phyloP scores from a whole-genome alignment of 1,284 basidiomycete genomes.

The Ustilago sp. region DNA sequence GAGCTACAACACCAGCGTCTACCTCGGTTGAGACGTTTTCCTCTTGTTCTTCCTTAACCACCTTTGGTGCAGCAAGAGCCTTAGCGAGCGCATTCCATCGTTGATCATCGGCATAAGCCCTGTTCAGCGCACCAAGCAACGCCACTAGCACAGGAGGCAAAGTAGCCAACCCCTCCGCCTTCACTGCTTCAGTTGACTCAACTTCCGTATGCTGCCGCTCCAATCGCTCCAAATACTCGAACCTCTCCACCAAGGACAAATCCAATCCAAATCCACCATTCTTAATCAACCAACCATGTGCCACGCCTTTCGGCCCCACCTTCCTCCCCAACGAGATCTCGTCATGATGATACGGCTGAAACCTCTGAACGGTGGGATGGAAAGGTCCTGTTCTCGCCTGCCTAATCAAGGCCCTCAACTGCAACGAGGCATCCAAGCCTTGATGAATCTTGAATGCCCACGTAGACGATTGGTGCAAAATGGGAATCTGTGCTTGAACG shows the following conservation, averaged over 20 bases:
- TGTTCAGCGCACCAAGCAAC: constrained; percentile 76
- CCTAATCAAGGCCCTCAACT: constrained; percentile 52
- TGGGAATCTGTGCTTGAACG: constrained; percentile 28
- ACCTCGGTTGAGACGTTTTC: constrained; percentile 9
- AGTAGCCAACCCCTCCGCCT: constrained; percentile 43
- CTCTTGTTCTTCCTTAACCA: not conserved
- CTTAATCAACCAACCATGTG: constrained; percentile 45
- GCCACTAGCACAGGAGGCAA: constrained; percentile 81
- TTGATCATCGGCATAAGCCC: constrained; percentile 76
- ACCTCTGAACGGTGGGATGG: constrained; percentile 59
- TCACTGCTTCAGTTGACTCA: not conserved
- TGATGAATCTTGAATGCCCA: constrained; percentile 37
- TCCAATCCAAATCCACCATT: constrained; percentile 66
- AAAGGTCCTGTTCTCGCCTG: constrained; percentile 62
- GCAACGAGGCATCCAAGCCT: constrained; percentile 34
- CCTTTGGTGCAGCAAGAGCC: constrained; percentile 6
- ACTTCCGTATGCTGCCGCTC: constrained; percentile 35
- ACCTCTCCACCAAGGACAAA: constrained; percentile 49
- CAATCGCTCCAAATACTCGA: constrained; percentile 53
- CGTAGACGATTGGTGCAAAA: constrained; percentile 34
- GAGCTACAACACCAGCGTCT: constrained; percentile 19
- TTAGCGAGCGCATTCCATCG: constrained; percentile 50
- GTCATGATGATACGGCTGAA: constrained; percentile 68
- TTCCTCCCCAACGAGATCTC: constrained; percentile 56
- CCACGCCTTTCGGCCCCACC: constrained; percentile 22